These are phyloP conservation scores for Oryza glaberrima DNA, from an alignment of 176 grass and related monocot genomes.

Conservation along the genomic window DNA sequence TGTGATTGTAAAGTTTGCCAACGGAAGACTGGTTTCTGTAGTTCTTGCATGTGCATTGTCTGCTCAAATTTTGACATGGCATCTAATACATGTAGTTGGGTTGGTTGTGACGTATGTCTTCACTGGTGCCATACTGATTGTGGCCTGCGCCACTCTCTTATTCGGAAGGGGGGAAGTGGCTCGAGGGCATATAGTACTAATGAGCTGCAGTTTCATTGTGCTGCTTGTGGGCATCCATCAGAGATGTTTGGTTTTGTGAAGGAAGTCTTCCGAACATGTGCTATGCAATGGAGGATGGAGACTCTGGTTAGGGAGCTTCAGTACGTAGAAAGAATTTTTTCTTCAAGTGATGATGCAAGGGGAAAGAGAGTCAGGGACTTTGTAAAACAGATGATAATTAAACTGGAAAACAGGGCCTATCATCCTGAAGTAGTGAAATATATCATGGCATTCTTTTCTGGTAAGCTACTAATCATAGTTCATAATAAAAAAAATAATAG, in stretches of 20 bases:
- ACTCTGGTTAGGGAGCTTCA: conserved; percentile 73
- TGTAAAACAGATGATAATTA: conserved; percentile 64
- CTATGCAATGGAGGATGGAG: conserved; percentile 72
- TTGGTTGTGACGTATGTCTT: conserved; percentile 91
- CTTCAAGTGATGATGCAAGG: conserved; percentile 64
- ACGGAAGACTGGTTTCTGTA: conserved; percentile 76
- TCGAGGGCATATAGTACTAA: conserved; percentile 32
- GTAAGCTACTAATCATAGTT: conserved; percentile 55
- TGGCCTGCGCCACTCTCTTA: conserved; percentile 65
- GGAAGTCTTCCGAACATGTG: conserved; percentile 89
- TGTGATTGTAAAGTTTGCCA: conserved; percentile 90
- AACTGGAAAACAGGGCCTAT: conserved; percentile 61
- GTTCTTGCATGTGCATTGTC: conserved; percentile 84
- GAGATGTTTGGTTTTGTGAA: conserved; percentile 99
- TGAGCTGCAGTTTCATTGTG: conserved; percentile 81
- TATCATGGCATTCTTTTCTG: conserved; percentile 76
- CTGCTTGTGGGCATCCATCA: conserved; percentile 80
- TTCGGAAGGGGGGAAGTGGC: conserved; percentile 64
- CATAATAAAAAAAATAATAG: conserved; percentile 8
- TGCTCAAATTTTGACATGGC: conserved; percentile 87
- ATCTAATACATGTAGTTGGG: conserved; percentile 95
- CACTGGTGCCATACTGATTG: conserved; percentile 99
- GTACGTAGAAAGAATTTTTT: conserved; percentile 83
- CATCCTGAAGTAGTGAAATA: conserved; percentile 70
- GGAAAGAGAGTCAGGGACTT: conserved; percentile 72